Conservation (phyloP, 2,329 filamentous ascomycete species). For the Pyrenophora graminea region DNA sequence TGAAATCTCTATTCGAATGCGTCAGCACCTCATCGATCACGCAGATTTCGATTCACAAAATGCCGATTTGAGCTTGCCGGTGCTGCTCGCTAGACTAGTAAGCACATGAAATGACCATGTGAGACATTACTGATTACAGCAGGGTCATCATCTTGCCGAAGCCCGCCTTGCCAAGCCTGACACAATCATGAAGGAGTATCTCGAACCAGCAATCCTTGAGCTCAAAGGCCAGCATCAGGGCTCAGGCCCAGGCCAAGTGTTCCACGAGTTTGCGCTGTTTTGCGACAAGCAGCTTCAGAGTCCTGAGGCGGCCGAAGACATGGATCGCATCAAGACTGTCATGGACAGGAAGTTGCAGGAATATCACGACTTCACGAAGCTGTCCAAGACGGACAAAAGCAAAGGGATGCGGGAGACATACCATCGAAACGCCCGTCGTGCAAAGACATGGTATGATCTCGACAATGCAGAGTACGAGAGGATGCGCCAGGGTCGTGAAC, state of each 20-base stretch:
- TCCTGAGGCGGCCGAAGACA: conserved; percentile 80
- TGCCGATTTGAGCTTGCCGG: conserved; percentile 52
- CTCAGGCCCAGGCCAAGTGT: conserved; percentile 81
- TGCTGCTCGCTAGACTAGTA: conserved; percentile 80
- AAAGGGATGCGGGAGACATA: conserved; percentile 53
- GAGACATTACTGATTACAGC: conserved; percentile 14
- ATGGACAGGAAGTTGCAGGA: conserved; percentile 81
- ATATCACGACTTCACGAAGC: conserved; percentile 70
- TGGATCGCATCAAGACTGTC: conserved; percentile 77
- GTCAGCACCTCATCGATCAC: conserved; percentile 66
- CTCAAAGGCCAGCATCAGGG: conserved; percentile 70
- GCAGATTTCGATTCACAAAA: conserved; percentile 39
- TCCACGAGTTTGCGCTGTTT: conserved; percentile 92
- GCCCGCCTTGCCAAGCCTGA: conserved; percentile 90
- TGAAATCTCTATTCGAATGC: conserved; percentile 83
- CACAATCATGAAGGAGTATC: conserved; percentile 82
- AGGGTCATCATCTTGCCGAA: conserved; percentile 85
- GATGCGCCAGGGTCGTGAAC: conserved; percentile 73
- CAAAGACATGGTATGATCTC: conserved; percentile 87
- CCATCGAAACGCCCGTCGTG: conserved; percentile 67
- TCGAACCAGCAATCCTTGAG: conserved; percentile 81
- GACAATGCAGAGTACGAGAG: conserved; percentile 86
- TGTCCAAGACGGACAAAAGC: conserved; percentile 56
- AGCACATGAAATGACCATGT: conserved; percentile 7
- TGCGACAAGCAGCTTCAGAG: conserved; percentile 94